Evolutionary conservation across 164 flowering plant species (phyloP).

Genomic region (grape (Vitis vinifera)): ASM3070453v1 NC_081814.1:17234501-17235000

Average conservation of each 20-base stretch:
- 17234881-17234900: too few species aligned
- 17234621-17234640: not conserved
- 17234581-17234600: too few species aligned
- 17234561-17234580: too few species aligned
- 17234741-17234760: slow-evolving; percentile 22
- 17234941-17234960: too few species aligned
- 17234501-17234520: slow-evolving; percentile 27
- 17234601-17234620: too few species aligned
- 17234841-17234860: too few species aligned
- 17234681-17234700: slow-evolving; percentile 28
- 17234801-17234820: slow-evolving; percentile 33
- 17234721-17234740: slow-evolving; percentile 20
- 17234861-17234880: too few species aligned
- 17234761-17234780: slow-evolving; percentile 20
- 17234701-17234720: slow-evolving; percentile 27
- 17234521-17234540: slow-evolving; percentile 11
- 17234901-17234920: too few species aligned
- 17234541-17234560: not conserved
- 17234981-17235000: too few species aligned
- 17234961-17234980: too few species aligned
- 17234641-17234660: not conserved
- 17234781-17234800: slow-evolving; percentile 37
- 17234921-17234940: too few species aligned
- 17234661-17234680: slow-evolving; percentile 26
- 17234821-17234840: too few species aligned